Base-by-base conservation (phyloP, 2,329 filamentous ascomycete genomes). In the Didymella pinodella region DNA sequence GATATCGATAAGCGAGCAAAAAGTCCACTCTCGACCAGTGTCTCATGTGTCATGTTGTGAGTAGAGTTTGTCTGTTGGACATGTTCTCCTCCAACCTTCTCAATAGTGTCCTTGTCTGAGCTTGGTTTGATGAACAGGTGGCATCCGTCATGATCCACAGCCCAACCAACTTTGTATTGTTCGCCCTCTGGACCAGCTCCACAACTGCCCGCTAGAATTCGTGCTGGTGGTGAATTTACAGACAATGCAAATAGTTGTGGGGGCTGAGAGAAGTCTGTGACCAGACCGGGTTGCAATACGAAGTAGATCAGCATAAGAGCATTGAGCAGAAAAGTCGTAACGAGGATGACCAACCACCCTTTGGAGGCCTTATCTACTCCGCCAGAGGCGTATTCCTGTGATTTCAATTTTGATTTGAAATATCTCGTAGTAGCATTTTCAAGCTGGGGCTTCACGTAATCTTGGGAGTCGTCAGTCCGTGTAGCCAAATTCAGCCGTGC, bases 211-310 rank as follows among this genome's bases (percentile, higher is more conserved):
- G 80, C 77, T 16, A 88, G 65, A 4, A 79, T 74, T 2, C 79
- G 70, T 5, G 79, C 82, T 0, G 83, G 81, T 0, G 86, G 86
- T 26, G 81, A 84, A 69, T 92, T 92, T 50, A 93, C 80, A 1
- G 90, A 88, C 0, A 93, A 77, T 0, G 86, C 81, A 68, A 93
- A 93, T 2, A 93, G 78, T 70, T 93, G 93, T 54, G 88, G 86
- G 0, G 90, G 89, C 68, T 94, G 90, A 0, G 88, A 90, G 71
- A 90, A 92, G 77, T 94, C 91, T 0, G 89, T 93, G 7, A 94
- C 85, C 20, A 91, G 83, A 0, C 86, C 85, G 71, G 63, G 83
- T 53, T 85, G 80, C 47, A 85, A 71, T 51, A 89, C 72, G 62
- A 89, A 81, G 75, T 91, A 92, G 2, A 79, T 68, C 0, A 92